These are phyloP conservation scores for Fraxinus dipetala DNA, from an alignment of 305 asterid genomes.

Conservation along the genomic window DNA sequence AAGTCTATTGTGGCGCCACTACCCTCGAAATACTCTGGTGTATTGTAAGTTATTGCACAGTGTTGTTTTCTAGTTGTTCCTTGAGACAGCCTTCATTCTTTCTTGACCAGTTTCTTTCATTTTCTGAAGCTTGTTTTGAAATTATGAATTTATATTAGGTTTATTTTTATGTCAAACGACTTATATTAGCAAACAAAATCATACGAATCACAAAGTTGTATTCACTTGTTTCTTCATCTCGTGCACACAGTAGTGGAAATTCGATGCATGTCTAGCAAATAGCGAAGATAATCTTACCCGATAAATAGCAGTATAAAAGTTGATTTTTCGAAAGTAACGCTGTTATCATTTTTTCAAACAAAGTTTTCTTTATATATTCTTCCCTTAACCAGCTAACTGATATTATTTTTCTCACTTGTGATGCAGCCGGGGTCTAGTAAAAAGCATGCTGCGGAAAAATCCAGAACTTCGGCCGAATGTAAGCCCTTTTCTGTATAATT, in stretches of 20 bases:
- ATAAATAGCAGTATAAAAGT: neutral
- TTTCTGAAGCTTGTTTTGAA: neutral
- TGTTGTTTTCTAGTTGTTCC: conserved; percentile 8
- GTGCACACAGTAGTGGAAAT: conserved; percentile 5
- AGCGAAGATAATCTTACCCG: neutral
- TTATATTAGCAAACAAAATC: neutral
- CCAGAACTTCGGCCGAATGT: conserved; percentile 87
- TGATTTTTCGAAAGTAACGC: neutral
- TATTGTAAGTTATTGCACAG: conserved; percentile 54
- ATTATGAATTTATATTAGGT: neutral
- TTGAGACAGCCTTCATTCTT: neutral
- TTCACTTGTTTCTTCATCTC: neutral
- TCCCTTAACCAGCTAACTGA: conserved; percentile 17
- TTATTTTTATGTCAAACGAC: neutral
- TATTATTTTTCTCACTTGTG: conserved; percentile 21
- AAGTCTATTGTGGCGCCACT: conserved; percentile 86
- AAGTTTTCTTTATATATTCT: conserved; percentile 7
- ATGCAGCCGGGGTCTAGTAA: conserved; percentile 80
- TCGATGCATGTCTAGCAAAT: neutral
- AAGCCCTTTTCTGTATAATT: conserved; percentile 33
- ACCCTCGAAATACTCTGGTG: conserved; percentile 78
- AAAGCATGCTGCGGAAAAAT: conserved; percentile 91
- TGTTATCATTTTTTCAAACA: conserved; percentile 2
- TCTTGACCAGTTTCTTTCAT: neutral
- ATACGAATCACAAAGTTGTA: neutral